Conservation (phyloP, 306 rosid genomes). For the Prunus padus region DNA sequence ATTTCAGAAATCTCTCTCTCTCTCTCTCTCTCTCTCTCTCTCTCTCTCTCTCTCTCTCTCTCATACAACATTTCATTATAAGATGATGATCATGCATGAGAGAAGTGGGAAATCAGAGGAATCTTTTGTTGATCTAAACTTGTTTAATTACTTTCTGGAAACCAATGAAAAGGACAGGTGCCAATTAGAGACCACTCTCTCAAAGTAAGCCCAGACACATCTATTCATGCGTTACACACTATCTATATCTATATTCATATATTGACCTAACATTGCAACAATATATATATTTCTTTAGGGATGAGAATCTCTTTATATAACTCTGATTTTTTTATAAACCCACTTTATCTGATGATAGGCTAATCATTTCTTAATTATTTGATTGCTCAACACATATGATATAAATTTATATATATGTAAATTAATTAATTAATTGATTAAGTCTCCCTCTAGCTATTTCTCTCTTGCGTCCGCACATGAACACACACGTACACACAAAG, state of each 20-base stretch:
- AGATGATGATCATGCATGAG: neutral
- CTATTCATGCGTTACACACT: neutral
- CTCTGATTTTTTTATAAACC: conserved; percentile 9
- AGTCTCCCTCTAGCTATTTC: conserved; percentile 14
- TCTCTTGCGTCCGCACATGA: conserved; percentile 5
- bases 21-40: neutral
- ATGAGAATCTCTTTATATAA: conserved; percentile 25
- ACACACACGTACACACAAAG: neutral
- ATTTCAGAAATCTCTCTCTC: neutral
- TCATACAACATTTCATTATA: no score
- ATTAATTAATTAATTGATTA: neutral
- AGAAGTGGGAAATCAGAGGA: conserved; percentile 52
- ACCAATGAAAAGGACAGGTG: conserved; percentile 38
- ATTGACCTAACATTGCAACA: conserved; percentile 16
- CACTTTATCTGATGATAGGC: conserved; percentile 39
- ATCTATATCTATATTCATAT: neutral
- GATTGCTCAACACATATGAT: neutral
- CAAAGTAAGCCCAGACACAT: conserved; percentile 28
- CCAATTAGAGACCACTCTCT: conserved; percentile 33
- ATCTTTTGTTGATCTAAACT: conserved; percentile 31
- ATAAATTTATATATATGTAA: neutral
- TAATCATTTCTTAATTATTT: conserved; percentile 28
- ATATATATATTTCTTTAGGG: neutral
- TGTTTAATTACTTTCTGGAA: conserved; percentile 24
- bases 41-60: neutral